A percentile compares a stretch with the other conserved stretches of the same genome.
These are phyloP conservation scores for Cupressus sempervirens DNA, from an alignment of 75 land plant species.

Conservation along the genomic window DNA sequence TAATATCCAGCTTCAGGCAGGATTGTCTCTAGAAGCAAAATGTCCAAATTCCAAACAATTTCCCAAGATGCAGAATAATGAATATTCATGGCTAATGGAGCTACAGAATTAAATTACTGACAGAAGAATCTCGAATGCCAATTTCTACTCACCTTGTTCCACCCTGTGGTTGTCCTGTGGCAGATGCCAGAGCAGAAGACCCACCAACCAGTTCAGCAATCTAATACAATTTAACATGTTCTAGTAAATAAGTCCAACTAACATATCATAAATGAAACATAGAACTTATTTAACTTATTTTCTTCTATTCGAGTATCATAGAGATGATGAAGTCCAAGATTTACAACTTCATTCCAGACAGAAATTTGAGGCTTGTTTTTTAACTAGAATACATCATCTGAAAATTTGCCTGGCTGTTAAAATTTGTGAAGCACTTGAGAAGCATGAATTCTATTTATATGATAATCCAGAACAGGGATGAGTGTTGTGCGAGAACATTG, in stretches of 20 bases:
- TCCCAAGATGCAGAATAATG: neutral
- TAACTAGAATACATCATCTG: neutral
- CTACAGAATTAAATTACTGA: neutral
- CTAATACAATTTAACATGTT: conserved; percentile 6
- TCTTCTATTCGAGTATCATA: neutral
- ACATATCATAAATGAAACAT: neutral
- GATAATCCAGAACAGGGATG: neutral
- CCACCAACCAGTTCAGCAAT: conserved; percentile 13
- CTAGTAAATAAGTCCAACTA: neutral
- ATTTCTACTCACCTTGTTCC: conserved; percentile 10
- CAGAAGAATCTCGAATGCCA: neutral
- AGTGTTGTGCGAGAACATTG: neutral
- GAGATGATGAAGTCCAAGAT: neutral
- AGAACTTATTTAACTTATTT: neutral
- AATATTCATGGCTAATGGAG: neutral
- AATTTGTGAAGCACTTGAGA: neutral
- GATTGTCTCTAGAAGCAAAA: neutral
- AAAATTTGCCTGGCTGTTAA: neutral
- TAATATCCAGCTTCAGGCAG: neutral
- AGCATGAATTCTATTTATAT: neutral
- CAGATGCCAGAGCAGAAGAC: conserved; percentile 9
- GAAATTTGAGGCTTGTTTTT: neutral
- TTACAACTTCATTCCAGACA: neutral
- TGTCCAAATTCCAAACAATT: conserved; percentile 1
- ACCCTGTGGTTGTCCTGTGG: conserved; percentile 9